phyloP scores from a whole-genome alignment of 192 early-diverging fungal genomes.

The Backusella luteola region DNA sequence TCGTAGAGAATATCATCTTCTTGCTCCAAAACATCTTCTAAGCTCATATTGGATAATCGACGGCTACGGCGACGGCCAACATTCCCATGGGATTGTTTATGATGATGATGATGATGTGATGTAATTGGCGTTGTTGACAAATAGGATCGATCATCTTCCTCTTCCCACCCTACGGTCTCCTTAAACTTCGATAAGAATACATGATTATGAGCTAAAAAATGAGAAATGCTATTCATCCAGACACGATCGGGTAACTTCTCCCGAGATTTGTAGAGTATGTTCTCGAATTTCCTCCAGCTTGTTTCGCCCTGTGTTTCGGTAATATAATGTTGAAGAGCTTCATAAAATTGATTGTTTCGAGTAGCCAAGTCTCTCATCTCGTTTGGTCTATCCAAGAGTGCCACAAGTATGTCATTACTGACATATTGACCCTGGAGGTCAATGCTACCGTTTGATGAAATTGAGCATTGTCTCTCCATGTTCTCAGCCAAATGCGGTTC shows the following conservation, averaged over 20 bases:
- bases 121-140: neutral
- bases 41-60: conserved; percentile 8
- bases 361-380: conserved; percentile 30
- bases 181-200: conserved; percentile 32
- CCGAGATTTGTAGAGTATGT: conserved; percentile 27
- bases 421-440: conserved; percentile 24
- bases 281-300: conserved; percentile 28
- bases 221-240: conserved; percentile 27
- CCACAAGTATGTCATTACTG: conserved; percentile 25
- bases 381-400: conserved; percentile 22
- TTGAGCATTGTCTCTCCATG: neutral
- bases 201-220: conserved; percentile 25
- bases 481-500: neutral
- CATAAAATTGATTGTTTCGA: conserved; percentile 33
- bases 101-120: neutral
- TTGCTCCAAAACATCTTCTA: conserved; percentile 9
- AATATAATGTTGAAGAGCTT: conserved; percentile 18
- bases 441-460: neutral
- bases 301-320: conserved; percentile 22
- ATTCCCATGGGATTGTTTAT: neutral
- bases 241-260: conserved; percentile 20
- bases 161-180: conserved; percentile 35
- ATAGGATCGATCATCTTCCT: conserved; percentile 1
- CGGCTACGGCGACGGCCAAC: neutral
- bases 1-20: neutral